These are phyloP conservation scores for Cladorrhinum sp. DNA, from an alignment of 2,329 filamentous ascomycete genomes.

Conservation along the genomic window DNA sequence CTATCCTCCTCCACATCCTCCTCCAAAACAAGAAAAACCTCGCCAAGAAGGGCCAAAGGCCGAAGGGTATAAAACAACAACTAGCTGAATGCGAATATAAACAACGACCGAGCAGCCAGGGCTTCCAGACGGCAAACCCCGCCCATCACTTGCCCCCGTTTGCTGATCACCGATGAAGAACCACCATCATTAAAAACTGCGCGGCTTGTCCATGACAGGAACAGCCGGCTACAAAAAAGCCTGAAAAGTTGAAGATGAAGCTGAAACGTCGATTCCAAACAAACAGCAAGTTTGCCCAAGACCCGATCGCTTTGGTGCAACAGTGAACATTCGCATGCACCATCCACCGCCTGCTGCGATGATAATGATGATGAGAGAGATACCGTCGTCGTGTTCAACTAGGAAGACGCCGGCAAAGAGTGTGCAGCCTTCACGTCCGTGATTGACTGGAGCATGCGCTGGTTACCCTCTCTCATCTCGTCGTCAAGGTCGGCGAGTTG, in stretches of 20 bases:
- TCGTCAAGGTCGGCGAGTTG: slow-evolving; percentile 32
- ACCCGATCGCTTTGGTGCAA: background rate
- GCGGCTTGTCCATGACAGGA: background rate
- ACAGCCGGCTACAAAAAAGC: slow-evolving; percentile 6
- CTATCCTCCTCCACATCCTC: background rate
- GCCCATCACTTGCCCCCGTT: no score
- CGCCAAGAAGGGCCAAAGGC: background rate
- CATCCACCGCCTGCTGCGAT: background rate
- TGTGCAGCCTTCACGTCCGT: slow-evolving; percentile 22
- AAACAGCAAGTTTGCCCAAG: background rate
- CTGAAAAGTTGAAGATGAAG: slow-evolving; percentile 4
- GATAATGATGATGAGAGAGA: background rate
- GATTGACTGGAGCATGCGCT: slow-evolving; percentile 27
- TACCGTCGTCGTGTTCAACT: background rate
- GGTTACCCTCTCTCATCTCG: slow-evolving; percentile 31
- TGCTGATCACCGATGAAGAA: background rate
- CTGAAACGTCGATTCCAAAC: background rate
- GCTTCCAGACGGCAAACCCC: background rate
- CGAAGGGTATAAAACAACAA: slow-evolving; percentile 11
- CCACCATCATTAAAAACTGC: slow-evolving; percentile 5
- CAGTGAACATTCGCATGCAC: background rate
- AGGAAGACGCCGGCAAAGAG: slow-evolving; percentile 1
- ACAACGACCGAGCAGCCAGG: background rate
- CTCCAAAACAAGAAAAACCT: background rate
- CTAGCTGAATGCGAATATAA: slow-evolving; percentile 8